Base-by-base conservation (phyloP, 768 basidiomycete species). In the Fomitopsis serialis region DNA sequence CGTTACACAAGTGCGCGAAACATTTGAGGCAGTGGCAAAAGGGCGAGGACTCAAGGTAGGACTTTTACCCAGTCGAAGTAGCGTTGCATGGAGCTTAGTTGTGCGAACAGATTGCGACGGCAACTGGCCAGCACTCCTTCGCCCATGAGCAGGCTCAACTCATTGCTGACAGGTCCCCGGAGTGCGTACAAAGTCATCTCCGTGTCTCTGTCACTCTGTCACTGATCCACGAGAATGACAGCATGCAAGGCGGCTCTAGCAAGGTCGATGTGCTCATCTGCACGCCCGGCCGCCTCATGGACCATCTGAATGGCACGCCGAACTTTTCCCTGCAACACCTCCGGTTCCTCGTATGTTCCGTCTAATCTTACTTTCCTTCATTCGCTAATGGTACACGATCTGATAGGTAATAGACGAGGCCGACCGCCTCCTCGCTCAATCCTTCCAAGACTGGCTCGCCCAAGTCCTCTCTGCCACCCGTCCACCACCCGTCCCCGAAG, bases 391-490 rank as follows among this genome's bases (percentile, higher is more conserved):
- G 34, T 23, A 24, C 29, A 25, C 19, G 36, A 29, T 10, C 17
- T 45, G 10, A n/a, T 54, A 96, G 93, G 85, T 98, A 25, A 92
- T 99, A 52, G 97, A 99, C 67, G 97, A 99, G 71, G 97, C 97
- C 0, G 97, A 99, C 65, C 82, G 94, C n/a, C 77, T 99, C 0
- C 77, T 99, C 9, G 87, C 89, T 10, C 94, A 98, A 66, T 92
- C 92, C 1, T 98, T 97, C 71, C 94, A 98, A 68, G 90, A 92
- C 65, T 99, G 95, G 96, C 74, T 98, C 2, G 79, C 80, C 6
- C 84, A 85, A 62, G 89, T 98, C 3, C 73, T 97, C 8, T 71
- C 78, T n/a, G 92, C 91, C 7, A 88, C 84, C 10, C 79, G 71
- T 35, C 74, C 77, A 66, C 58, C 75, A 63, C 56, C 55, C 1